Base-by-base conservation (phyloP, 1,139 yeast species). In the Martiniozyma asiatica region DNA sequence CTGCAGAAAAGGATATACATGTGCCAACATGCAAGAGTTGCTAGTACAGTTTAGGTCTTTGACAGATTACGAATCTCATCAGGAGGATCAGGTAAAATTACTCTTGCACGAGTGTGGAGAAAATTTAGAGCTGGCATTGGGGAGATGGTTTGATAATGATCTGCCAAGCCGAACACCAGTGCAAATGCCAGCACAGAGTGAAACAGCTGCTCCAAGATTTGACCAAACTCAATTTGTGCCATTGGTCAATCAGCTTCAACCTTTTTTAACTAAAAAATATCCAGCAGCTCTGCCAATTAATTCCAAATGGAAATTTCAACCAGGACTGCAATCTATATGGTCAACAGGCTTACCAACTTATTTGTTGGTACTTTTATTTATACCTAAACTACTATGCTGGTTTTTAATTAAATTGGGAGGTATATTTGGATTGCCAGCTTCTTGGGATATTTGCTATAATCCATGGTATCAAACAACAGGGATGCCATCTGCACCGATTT, bases 91-190 rank as follows among this genome's bases (percentile, higher is more conserved):
- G 5, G 48, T 71, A 16, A n/a, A n/a, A n/a, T n/a, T n/a, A n/a
- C n/a, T n/a, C n/a, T 50, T 71, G 27, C 47, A 57, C 1, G 53
- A 59, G 22, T 58, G 67, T 39, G 59, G 63, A 35, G 64, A 63
- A 62, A 57, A 69, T 42, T 50, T 71, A 35, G 71, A 70, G 39
- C 56, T 56, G 33, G 67, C 76, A 10, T 54, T 68, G 17, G 60
- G 66, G 8, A 53, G 63, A 31, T 71, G 56, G 43, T 68, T 70
- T 40, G 78, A 71, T 38, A 48, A 50, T 22, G 53, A 60, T 11
- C 70, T 73, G 22, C 53, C 55, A 3, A 9, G 15, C 14, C 10
- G 25, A 14, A n/a, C 25, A 11, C n/a, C n/a, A n/a, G n/a, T n/a
- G n/a, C 6, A 16, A 8, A 15, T 26, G 8, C n/a, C 24, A 12